Evolutionary conservation across 306 rosid genomes (phyloP).

Genomic region (Sicyos edulis): DNA sequence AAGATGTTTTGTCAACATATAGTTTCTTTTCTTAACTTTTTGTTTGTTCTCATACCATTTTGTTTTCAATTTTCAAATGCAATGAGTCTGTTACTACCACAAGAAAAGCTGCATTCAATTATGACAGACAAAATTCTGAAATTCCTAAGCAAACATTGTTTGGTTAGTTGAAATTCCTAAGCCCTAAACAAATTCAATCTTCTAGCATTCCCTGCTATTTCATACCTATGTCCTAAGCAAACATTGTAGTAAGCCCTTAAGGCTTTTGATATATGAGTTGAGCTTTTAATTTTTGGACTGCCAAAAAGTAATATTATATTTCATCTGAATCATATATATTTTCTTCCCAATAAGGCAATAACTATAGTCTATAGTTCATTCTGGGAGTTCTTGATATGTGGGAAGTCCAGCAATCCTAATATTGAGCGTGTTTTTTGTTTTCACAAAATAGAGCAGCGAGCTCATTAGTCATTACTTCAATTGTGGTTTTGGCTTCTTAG

Average conservation of each 20-base stretch:
- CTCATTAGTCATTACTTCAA: constrained; percentile 7
- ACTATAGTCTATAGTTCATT: neutral
- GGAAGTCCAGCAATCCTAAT: neutral
- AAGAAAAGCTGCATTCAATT: constrained; percentile 62
- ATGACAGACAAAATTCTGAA: constrained; percentile 84
- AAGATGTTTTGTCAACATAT: neutral
- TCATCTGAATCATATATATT: neutral
- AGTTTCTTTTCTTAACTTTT: constrained; percentile 15
- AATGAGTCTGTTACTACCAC: constrained; percentile 85
- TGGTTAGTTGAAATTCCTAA: neutral
- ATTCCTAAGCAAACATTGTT: too few species aligned
- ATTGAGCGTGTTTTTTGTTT: neutral
- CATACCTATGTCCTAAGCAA: neutral
- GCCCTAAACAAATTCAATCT: neutral
- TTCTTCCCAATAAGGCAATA: neutral
- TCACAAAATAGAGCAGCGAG: neutral
- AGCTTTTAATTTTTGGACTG: neutral
- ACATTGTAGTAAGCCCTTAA: neutral
- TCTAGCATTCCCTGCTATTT: too few species aligned
- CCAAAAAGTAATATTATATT: neutral
- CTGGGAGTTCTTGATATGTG: neutral
- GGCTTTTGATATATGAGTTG: neutral
- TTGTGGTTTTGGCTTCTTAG: neutral
- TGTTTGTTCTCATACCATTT: constrained; percentile 24
- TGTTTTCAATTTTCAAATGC: constrained; percentile 19